phyloP scores from a whole-genome alignment of 345 rosid genomes.

The Tarenaya hassleriana region DNA sequence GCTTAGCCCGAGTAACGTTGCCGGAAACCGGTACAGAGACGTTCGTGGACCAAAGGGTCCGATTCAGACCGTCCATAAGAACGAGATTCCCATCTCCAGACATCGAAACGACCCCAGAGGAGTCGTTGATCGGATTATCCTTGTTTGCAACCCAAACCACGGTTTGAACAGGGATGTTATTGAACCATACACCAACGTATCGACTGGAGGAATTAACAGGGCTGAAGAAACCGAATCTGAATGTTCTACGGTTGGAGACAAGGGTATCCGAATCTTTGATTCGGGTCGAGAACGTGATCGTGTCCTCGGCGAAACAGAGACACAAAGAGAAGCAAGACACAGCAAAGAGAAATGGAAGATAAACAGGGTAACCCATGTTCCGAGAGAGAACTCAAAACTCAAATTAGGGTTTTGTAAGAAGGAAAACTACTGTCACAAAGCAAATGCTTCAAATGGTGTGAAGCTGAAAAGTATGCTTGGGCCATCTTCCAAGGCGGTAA shows the following conservation, averaged over 20 bases:
- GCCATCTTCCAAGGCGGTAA: too few relatives aligned
- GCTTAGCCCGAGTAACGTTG: conserved; percentile 33
- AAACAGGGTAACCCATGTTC: too few relatives aligned
- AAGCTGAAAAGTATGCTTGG: too few relatives aligned
- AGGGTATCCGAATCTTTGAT: too few relatives aligned
- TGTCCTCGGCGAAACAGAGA: too few relatives aligned
- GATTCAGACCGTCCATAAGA: conserved; percentile 29
- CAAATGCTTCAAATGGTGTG: too few relatives aligned
- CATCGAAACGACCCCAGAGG: conserved; percentile 35
- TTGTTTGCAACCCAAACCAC: conserved; percentile 54
- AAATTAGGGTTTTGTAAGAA: too few relatives aligned
- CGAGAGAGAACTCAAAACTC: too few relatives aligned
- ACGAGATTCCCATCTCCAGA: conserved; percentile 44
- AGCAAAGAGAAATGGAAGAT: too few relatives aligned
- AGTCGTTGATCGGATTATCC: conserved; percentile 37
- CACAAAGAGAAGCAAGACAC: too few relatives aligned
- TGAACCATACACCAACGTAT: conserved; percentile 53
- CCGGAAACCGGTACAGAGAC: conserved; percentile 14
- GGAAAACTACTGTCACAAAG: too few relatives aligned
- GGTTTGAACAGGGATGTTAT: conserved; percentile 13
- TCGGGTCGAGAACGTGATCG: too few relatives aligned
- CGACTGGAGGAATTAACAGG: conserved; percentile 35
- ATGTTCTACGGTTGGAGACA: conserved; percentile 30
- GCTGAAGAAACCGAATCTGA: conserved; percentile 50
- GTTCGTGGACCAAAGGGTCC: conserved; percentile 50